Conservation (phyloP, 1,139 yeast species). For the Sugiyamaella neomexicana region DNA sequence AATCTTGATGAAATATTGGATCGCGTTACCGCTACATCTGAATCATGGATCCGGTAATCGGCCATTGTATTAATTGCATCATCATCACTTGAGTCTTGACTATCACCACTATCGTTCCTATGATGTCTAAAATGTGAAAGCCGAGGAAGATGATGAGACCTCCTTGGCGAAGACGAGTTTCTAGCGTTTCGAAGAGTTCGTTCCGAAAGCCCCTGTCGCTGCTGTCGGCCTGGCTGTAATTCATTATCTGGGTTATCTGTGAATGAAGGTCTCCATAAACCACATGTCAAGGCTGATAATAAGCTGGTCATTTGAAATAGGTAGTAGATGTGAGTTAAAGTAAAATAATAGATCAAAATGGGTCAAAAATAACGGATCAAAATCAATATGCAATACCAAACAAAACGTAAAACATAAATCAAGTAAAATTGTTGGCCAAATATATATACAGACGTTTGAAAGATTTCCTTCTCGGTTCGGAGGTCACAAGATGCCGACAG, state of each 20-base stretch:
- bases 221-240: not conserved
- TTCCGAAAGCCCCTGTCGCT: conserved; percentile 1
- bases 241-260: not conserved
- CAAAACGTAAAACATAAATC: too few relatives aligned
- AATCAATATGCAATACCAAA: not conserved
- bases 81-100: not conserved
- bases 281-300: conserved; percentile 7
- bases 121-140: conserved; percentile 10
- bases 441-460: too few relatives aligned
- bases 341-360: not conserved
- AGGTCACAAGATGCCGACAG: too few relatives aligned
- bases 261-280: not conserved
- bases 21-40: conserved; percentile 21
- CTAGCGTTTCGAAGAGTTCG: not conserved
- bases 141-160: conserved; percentile 10
- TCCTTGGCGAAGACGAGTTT: conserved; percentile 9
- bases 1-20: conserved; percentile 13
- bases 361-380: not conserved
- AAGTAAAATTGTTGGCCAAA: too few relatives aligned
- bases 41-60: conserved; percentile 25
- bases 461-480: too few relatives aligned
- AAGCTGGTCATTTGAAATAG: conserved; percentile 5
- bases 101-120: not conserved
- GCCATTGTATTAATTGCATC: conserved; percentile 10
- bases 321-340: not conserved